These are phyloP conservation scores for Gaertneriomyces semiglobifer DNA, from an alignment of 192 early-diverging fungal genomes.

Conservation along the genomic window DNA sequence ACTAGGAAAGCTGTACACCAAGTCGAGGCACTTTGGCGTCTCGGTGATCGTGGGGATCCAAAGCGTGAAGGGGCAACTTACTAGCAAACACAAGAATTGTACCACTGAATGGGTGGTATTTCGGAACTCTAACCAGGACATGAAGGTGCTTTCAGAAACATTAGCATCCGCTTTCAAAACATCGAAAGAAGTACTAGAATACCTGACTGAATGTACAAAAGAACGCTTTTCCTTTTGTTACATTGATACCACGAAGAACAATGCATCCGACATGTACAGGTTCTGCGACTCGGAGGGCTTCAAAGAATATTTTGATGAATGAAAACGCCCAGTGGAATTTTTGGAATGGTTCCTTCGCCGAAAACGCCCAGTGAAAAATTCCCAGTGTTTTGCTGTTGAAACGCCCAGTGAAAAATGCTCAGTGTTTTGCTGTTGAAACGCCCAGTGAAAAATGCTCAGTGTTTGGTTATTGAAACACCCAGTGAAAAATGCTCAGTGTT, in stretches of 20 bases:
- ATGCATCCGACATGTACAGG: slow-evolving; percentile 11
- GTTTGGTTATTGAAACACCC: too few relatives aligned
- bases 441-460: too few relatives aligned
- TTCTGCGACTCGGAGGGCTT: slow-evolving; percentile 8
- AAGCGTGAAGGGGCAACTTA: slow-evolving; percentile 15
- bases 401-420: too few relatives aligned
- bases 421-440: too few relatives aligned
- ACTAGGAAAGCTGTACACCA: slow-evolving; percentile 20
- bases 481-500: too few relatives aligned
- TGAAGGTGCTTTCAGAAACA: slow-evolving; percentile 15
- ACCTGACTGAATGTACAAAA: slow-evolving; percentile 6
- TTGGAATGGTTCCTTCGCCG: too few relatives aligned
- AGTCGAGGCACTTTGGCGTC: slow-evolving; percentile 1
- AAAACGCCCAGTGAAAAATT: too few relatives aligned
- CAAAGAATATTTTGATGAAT: slow-evolving; percentile 11
- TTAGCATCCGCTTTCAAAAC: slow-evolving; percentile 8
- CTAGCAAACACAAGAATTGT: slow-evolving; percentile 12
- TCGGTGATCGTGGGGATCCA: slow-evolving; percentile 22
- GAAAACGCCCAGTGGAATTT: too few relatives aligned
- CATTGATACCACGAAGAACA: not conserved
- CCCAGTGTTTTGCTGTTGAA: too few relatives aligned
- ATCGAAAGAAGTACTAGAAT: slow-evolving; percentile 12
- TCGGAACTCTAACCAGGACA: slow-evolving; percentile 4
- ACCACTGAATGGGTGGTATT: slow-evolving; percentile 22
- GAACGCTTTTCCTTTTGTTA: slow-evolving; percentile 16